Conservation (phyloP, 306 rosid species). For the Luffa aegyptiaca region DNA sequence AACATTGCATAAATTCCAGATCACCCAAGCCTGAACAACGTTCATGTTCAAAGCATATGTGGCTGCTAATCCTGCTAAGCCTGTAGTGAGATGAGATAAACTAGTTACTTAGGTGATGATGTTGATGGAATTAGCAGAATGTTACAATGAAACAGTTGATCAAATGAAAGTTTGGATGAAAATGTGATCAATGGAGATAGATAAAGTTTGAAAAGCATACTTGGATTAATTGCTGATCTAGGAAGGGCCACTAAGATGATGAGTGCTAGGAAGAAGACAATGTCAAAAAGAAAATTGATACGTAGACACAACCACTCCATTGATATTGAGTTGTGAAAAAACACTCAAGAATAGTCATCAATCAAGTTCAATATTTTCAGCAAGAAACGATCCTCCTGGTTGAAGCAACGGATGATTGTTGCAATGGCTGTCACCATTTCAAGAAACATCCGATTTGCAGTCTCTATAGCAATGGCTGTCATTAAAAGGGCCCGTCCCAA, state of each 20-base stretch:
- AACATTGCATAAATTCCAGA: slow-evolving; percentile 85
- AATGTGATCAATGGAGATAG: background rate
- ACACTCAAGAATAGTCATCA: slow-evolving; percentile 63
- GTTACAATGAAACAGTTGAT: background rate
- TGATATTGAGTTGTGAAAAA: slow-evolving; percentile 64
- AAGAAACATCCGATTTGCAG: slow-evolving; percentile 61
- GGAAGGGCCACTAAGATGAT: slow-evolving; percentile 58
- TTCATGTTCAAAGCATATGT: slow-evolving; percentile 68
- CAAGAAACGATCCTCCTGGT: slow-evolving; percentile 48
- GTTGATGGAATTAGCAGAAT: background rate
- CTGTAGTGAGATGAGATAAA: slow-evolving; percentile 22
- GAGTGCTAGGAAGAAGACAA: slow-evolving; percentile 54
- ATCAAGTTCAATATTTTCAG: slow-evolving; percentile 29
- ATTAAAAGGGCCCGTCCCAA: slow-evolving; percentile 72
- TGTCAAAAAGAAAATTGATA: slow-evolving; percentile 65
- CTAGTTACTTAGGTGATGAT: background rate
- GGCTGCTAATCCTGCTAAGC: slow-evolving; percentile 79
- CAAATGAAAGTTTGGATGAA: background rate
- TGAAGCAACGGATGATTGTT: slow-evolving; percentile 59
- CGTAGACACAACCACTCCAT: slow-evolving; percentile 83
- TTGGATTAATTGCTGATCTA: slow-evolving; percentile 57
- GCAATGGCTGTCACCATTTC: slow-evolving; percentile 67
- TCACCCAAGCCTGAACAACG: slow-evolving; percentile 83
- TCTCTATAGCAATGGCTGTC: slow-evolving; percentile 62
- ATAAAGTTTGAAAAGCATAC: slow-evolving; percentile 30